phyloP scores from a whole-genome alignment of 371 early-diverging fungal genomes.

The Mortierella sp. region DNA sequence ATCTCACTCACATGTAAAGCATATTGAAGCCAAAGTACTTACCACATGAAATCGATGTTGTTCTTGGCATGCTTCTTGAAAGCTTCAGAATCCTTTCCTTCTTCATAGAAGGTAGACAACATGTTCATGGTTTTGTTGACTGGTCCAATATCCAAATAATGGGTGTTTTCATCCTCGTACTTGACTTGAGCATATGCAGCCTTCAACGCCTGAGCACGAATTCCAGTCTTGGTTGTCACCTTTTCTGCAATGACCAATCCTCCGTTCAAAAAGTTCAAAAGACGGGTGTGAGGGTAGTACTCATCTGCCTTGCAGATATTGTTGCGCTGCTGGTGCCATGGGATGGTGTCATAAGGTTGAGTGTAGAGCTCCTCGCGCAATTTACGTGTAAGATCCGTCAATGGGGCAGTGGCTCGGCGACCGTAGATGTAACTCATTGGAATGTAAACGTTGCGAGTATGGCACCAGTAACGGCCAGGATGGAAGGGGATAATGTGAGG shows the following conservation, averaged over 20 bases:
- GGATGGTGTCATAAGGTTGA: conserved; percentile 83
- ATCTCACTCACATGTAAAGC: background rate
- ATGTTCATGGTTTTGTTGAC: conserved; percentile 95
- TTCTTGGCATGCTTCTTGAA: conserved; percentile 84
- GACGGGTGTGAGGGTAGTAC: conserved; percentile 85
- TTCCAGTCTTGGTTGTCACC: conserved; percentile 56
- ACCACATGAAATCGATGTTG: conserved; percentile 89
- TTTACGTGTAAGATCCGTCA: conserved; percentile 75
- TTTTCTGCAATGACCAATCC: conserved; percentile 32
- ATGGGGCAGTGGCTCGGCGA: conserved; percentile 68
- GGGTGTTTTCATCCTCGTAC: conserved; percentile 92
- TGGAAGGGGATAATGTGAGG: conserved; percentile 88
- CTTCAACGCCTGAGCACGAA: conserved; percentile 81
- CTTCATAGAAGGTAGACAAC: conserved; percentile 85
- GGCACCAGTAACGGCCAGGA: conserved; percentile 95
- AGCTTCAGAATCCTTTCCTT: conserved; percentile 86
- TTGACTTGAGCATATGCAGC: conserved; percentile 85
- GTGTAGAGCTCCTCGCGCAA: conserved; percentile 91
- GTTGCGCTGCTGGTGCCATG: conserved; percentile 87
- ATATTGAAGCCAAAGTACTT: conserved; percentile 1
- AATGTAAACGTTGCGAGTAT: conserved; percentile 90
- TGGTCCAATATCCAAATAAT: conserved; percentile 91
- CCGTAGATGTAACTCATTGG: conserved; percentile 97
- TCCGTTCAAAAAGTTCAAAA: conserved; percentile 84
- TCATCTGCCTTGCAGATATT: conserved; percentile 87